Conservation (phyloP, 108 stramenopile genomes). For the Mediolabrus comicus region DNA sequence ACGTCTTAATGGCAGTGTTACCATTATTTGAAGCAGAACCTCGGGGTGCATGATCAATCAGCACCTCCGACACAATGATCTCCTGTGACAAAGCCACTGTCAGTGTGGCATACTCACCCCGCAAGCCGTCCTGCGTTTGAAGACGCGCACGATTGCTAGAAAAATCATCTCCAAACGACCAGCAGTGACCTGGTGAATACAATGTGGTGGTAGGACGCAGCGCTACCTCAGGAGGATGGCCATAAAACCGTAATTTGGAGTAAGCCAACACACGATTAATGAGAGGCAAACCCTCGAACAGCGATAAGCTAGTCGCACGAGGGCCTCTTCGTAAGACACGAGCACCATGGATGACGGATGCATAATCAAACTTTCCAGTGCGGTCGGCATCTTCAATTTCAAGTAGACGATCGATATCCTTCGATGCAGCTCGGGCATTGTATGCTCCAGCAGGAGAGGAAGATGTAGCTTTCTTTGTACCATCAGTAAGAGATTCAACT, state of each 20-base stretch:
- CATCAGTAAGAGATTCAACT: conserved; percentile 3
- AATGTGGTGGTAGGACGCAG: conserved; percentile 62
- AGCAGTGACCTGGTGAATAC: conserved; percentile 75
- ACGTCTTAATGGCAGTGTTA: conserved; percentile 14
- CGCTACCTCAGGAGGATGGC: conserved; percentile 79
- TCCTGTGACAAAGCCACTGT: conserved; percentile 53
- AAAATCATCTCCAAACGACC: conserved; percentile 65
- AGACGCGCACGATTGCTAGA: neutral
- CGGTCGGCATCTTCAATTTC: conserved; percentile 67
- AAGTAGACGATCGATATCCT: conserved; percentile 50
- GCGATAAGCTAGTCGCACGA: conserved; percentile 63
- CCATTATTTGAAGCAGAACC: conserved; percentile 29
- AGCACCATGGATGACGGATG: conserved; percentile 64
- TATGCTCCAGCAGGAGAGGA: conserved; percentile 8
- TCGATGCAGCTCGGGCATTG: conserved; percentile 15
- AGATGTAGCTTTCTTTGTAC: neutral
- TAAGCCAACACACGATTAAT: conserved; percentile 63
- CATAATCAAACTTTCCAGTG: conserved; percentile 67
- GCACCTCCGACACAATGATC: conserved; percentile 49
- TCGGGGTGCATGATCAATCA: conserved; percentile 65
- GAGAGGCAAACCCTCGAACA: conserved; percentile 62
- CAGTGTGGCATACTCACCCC: conserved; percentile 67
- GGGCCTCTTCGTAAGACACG: conserved; percentile 56
- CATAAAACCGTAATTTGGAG: conserved; percentile 65
- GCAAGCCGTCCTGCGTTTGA: conserved; percentile 29